A percentile compares a stretch with the other conserved stretches of the same genome.
Evolutionary conservation across 2,329 filamentous ascomycete species (phyloP).

Genomic region (Alternaria arbusti): DNA sequence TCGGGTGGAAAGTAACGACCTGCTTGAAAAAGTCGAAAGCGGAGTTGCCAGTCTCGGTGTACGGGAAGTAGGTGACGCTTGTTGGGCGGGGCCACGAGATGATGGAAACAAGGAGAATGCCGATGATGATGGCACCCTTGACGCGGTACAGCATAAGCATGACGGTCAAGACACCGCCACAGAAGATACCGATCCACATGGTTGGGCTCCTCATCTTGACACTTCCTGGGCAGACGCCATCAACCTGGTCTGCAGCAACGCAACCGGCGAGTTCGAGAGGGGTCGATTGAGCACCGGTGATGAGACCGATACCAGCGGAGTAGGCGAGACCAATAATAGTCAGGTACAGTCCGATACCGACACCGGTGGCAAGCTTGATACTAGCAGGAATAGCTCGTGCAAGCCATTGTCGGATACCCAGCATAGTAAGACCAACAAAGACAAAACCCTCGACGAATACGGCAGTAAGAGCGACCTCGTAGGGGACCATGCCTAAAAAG

Average conservation of each 20-base stretch:
- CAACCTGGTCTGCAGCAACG: slow-evolving; percentile 55
- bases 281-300: slow-evolving; percentile 71
- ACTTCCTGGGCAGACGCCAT: slow-evolving; percentile 64
- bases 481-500: slow-evolving; percentile 65
- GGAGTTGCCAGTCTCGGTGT: slow-evolving; percentile 71
- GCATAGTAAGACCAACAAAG: slow-evolving; percentile 78
- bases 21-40: slow-evolving; percentile 87
- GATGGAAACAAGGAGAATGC: slow-evolving; percentile 82
- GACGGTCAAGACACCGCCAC: slow-evolving; percentile 79
- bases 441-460: slow-evolving; percentile 90
- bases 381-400: slow-evolving; percentile 73
- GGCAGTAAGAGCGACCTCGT: slow-evolving; percentile 77
- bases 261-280: slow-evolving; percentile 81
- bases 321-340: slow-evolving; percentile 80
- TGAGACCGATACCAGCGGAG: slow-evolving; percentile 79
- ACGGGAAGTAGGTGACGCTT: slow-evolving; percentile 79
- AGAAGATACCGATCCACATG: slow-evolving; percentile 90
- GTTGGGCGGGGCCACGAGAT: slow-evolving; percentile 86
- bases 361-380: slow-evolving; percentile 86
- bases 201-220: slow-evolving; percentile 82
- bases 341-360: slow-evolving; percentile 84
- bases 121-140: slow-evolving; percentile 84
- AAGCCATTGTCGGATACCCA: slow-evolving; percentile 76
- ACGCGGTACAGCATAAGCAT: slow-evolving; percentile 84
- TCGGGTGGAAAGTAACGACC: slow-evolving; percentile 83